Evolutionary conservation across 352 stramenopile genomes (phyloP), one percentile per base, ranked within the genome.

Genomic region (Aphanomyces cochlioides): DNA sequence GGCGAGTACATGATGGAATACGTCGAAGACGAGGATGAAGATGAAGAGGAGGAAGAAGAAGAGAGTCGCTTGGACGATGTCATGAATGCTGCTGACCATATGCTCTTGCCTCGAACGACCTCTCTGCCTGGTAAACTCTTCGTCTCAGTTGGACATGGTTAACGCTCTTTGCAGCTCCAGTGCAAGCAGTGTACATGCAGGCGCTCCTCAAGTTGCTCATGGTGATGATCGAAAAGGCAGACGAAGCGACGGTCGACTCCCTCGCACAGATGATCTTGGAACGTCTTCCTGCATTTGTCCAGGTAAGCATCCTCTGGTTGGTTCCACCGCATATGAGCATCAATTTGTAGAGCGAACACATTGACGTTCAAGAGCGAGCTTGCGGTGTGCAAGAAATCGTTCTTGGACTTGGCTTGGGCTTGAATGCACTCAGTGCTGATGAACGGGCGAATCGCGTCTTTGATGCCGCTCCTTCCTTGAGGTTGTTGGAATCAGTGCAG

Each of bases 1-100:
- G 97, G 97, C 53, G 97, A 99, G 80, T 99, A 99, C 45, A 81
- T 96, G 28, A 86, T 93, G 64, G 86, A 98, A 72, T 95, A 90
- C 72, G 73, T 93, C 28, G 89, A 97, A 65, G 87, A 95, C 69
- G 75, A 93, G 28, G 76, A 87, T 15, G 79, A 93, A 5, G 77
- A 88, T 3, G 85, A 92, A 13, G 84, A 90, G 0, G 89, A 96
- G 0, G 82, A 95, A 0, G 87, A 88, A 13, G 82, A 94, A 21
- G 88, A 95, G 13, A 81, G 88, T 34, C 95, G 96, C 56, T 81
- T 96, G 12, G 90, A 95, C 61, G 83, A 93, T 71, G 77, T 95
- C 37, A 75, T 98, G 56, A 83, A 92, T 56, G 77, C 92, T 15
- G 79, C 85, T 21, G 81, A 93, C 48, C 78, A 91, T 37, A 90